A percentile compares a stretch with the other conserved stretches of the same genome.
Evolutionary conservation across 768 basidiomycete species (phyloP).

Genomic region (Suillus subalutaceus): DNA sequence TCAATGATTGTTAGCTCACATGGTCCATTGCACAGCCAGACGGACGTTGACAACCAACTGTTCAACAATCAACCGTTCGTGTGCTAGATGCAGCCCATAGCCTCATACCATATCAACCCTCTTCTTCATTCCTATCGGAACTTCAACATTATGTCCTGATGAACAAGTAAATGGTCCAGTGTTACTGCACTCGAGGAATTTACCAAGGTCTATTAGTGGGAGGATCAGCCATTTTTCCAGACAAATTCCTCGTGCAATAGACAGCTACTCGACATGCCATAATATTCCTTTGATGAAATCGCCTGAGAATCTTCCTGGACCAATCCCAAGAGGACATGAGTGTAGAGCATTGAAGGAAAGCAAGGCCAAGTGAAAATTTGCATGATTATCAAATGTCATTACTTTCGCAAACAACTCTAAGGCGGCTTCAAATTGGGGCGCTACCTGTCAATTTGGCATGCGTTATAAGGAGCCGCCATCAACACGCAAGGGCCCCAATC

Average conservation of each 20-base stretch:
- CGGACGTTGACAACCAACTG: too few relatives aligned
- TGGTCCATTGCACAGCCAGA: too few relatives aligned
- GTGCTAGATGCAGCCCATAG: not conserved
- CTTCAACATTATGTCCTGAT: too few relatives aligned
- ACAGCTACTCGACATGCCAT: not conserved
- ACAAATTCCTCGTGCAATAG: not conserved
- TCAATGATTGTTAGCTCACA: too few relatives aligned
- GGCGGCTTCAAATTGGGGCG: slow-evolving; percentile 1
- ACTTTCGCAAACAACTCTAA: slow-evolving; percentile 5
- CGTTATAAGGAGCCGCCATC: slow-evolving; percentile 10
- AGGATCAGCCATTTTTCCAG: not conserved
- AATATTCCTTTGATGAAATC: not conserved
- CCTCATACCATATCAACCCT: too few relatives aligned
- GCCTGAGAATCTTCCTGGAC: not conserved
- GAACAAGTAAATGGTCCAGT: not conserved
- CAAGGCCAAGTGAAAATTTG: not conserved
- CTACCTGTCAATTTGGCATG: not conserved
- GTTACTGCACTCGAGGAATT: not conserved
- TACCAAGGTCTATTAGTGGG: not conserved
- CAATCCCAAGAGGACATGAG: not conserved
- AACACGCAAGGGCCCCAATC: slow-evolving; percentile 54
- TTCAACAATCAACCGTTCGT: not conserved
- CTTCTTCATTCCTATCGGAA: too few relatives aligned
- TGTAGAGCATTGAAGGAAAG: not conserved
- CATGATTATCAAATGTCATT: slow-evolving; percentile 1